Conservation (phyloP, 73 alveolate genomes). For the Stentor roeselii region DNA sequence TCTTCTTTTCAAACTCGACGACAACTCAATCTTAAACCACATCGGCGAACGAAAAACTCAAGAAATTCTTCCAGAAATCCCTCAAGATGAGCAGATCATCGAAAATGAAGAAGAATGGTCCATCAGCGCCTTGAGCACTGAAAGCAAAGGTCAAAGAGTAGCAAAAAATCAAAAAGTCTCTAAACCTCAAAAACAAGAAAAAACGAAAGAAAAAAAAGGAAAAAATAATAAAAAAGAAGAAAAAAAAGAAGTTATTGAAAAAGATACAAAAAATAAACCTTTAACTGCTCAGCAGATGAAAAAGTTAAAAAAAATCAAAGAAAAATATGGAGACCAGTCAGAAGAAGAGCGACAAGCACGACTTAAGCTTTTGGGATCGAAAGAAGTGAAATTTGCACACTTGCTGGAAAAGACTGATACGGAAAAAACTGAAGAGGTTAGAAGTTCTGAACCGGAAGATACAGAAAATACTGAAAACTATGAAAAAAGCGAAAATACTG, state of each 20-base stretch:
- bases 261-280: conserved; percentile 26
- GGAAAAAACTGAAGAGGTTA: conserved; percentile 26
- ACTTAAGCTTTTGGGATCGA: conserved; percentile 75
- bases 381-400: conserved; percentile 36
- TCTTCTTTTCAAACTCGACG: conserved; percentile 66
- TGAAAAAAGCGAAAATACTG: conserved; percentile 29
- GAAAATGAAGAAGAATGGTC: conserved; percentile 25
- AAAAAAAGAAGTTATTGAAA: conserved; percentile 27
- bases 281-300: conserved; percentile 56
- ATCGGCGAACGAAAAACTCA: conserved; percentile 26
- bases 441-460: conserved; percentile 26
- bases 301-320: conserved; percentile 70
- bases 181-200: conserved; percentile 32
- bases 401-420: conserved; percentile 10
- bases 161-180: neutral
- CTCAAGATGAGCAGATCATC: conserved; percentile 29
- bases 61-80: conserved; percentile 10
- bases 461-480: too few species aligned
- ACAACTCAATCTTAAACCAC: conserved; percentile 44
- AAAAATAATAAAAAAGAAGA: conserved; percentile 19
- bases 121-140: neutral
- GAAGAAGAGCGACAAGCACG: conserved; percentile 82
- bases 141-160: neutral
- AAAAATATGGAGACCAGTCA: conserved; percentile 82
- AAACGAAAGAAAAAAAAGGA: conserved; percentile 38